Conservation (phyloP, 2,329 filamentous ascomycete genomes). For the Dactylellina sp. region DNA sequence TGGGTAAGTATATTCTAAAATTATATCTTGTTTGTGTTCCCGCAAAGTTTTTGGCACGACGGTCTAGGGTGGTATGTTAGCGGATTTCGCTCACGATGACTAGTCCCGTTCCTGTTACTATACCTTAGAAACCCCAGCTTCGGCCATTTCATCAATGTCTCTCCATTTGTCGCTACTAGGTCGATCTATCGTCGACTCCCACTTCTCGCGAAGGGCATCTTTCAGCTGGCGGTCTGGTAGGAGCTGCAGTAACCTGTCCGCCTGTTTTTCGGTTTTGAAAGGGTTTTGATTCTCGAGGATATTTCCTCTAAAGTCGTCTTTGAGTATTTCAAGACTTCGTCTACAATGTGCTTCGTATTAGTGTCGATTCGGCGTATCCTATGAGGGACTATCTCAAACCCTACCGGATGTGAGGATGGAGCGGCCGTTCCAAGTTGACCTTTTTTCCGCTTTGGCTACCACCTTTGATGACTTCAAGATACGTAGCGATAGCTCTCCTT, state of each 20-base stretch:
- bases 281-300: conserved; percentile 88
- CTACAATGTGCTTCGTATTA: conserved; percentile 63
- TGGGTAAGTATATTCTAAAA: conserved; percentile 97
- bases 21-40: conserved; percentile 93
- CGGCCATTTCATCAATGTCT: conserved; percentile 88
- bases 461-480: conserved; percentile 89
- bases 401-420: conserved; percentile 88
- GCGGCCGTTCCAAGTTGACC: conserved; percentile 82
- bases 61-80: conserved; percentile 25
- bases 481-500: conserved; percentile 84
- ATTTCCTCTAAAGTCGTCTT: conserved; percentile 83
- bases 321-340: conserved; percentile 86
- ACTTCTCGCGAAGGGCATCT: conserved; percentile 85
- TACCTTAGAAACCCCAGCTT: conserved; percentile 76
- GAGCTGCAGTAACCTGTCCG: conserved; percentile 82
- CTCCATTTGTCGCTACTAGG: conserved; percentile 87
- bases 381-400: conserved; percentile 58
- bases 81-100: background rate
- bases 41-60: conserved; percentile 67
- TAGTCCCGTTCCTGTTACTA: background rate
- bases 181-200: conserved; percentile 84
- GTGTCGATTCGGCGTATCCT: background rate
- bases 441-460: conserved; percentile 87
- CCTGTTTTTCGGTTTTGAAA: conserved; percentile 77
- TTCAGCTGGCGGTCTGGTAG: conserved; percentile 80